A percentile compares a stretch with the other conserved stretches of the same genome.
Evolutionary conservation across 225 moss, liverwort and hornwort species (phyloP).

Genomic region (Marchantia polymorpha): DNA sequence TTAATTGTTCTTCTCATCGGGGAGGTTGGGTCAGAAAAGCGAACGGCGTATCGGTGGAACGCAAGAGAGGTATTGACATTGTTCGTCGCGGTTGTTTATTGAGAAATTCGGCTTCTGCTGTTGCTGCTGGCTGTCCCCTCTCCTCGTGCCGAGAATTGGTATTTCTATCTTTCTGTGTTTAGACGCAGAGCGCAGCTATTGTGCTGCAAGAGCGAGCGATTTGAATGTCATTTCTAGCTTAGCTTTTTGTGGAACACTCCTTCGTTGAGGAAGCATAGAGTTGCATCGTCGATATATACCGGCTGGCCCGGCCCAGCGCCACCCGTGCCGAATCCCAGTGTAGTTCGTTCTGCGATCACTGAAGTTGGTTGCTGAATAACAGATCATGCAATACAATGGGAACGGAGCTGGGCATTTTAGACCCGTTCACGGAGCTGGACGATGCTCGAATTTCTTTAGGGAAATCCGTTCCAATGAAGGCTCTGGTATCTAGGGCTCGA

Average conservation of each 20-base stretch:
- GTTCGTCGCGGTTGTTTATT: not conserved
- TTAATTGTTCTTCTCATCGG: too few species aligned
- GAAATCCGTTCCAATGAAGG: conserved; percentile 22
- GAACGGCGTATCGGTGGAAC: not conserved
- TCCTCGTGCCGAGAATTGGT: not conserved
- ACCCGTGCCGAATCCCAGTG: not conserved
- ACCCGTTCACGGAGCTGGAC: conserved; percentile 24
- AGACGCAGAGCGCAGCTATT: not conserved
- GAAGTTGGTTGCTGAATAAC: not conserved
- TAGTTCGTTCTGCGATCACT: not conserved
- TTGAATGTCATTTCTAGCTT: not conserved
- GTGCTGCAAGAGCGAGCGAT: not conserved
- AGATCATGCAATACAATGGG: conserved; percentile 49
- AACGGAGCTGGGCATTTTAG: conserved; percentile 41
- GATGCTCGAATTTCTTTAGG: conserved; percentile 23
- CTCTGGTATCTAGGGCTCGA: conserved; percentile 24
- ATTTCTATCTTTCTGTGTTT: not conserved
- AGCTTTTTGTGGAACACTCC: not conserved
- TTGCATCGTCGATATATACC: not conserved
- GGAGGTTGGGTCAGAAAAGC: not conserved
- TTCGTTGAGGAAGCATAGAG: not conserved
- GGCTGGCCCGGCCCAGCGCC: not conserved
- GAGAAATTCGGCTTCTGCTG: not conserved
- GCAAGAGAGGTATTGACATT: conserved; percentile 13
- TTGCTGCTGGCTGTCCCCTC: not conserved